Evolutionary conservation across 306 rosid genomes (phyloP).

Genomic region (Purshia tridentata): DNA sequence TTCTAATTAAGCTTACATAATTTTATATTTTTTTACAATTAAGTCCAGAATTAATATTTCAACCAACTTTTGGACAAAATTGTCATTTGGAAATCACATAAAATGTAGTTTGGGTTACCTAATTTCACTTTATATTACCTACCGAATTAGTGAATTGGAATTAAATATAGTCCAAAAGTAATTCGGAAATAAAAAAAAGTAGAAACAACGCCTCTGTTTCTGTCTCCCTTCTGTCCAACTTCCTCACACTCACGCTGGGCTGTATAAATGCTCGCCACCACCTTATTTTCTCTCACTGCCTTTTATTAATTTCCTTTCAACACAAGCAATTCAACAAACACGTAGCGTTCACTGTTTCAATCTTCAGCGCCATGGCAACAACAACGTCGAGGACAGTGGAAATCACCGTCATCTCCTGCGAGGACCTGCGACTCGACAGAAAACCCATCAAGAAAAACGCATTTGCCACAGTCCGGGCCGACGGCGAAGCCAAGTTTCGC

Average conservation of each 20-base stretch:
- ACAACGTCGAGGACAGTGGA: conserved; percentile 38
- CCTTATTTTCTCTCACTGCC: neutral
- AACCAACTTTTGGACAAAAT: no score
- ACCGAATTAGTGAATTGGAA: no score
- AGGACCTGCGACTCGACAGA: conserved; percentile 40
- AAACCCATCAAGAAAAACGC: conserved; percentile 39
- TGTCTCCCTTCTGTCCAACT: conserved; percentile 8
- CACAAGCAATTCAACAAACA: neutral
- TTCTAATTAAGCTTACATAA: no score
- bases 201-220: conserved; percentile 9
- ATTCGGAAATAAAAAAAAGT: neutral
- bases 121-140: no score
- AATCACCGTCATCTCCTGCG: conserved; percentile 54
- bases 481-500: neutral
- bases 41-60: no score
- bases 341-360: no score
- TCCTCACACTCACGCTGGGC: neutral
- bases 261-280: neutral
- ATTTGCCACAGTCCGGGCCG: conserved; percentile 45
- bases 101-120: no score
- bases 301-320: neutral
- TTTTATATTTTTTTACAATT: no score
- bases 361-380: conserved; percentile 5
- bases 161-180: neutral
- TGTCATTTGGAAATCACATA: no score